A percentile compares a stretch with the other conserved stretches of the same genome.
Evolutionary conservation across 2,329 filamentous ascomycete species (phyloP).

Genomic region (Apiospora pterosperma): DNA sequence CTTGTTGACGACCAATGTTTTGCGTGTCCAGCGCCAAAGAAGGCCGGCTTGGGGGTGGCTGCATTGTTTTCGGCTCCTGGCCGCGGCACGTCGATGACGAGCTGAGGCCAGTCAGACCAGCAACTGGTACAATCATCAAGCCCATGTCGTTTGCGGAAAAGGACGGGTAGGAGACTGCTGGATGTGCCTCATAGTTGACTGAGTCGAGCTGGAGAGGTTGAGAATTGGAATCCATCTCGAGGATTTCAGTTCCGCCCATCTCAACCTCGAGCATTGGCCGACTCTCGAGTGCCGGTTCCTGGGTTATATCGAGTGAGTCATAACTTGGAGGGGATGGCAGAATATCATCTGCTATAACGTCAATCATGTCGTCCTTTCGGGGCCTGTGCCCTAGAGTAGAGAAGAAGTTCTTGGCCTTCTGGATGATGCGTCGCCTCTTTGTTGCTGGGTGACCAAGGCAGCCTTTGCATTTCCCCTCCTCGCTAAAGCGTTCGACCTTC

Average conservation of each 20-base stretch:
- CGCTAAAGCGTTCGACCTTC: slow-evolving; percentile 46
- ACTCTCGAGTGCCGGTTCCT: slow-evolving; percentile 11
- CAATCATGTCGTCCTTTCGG: slow-evolving; percentile 29
- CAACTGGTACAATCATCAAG: neutral
- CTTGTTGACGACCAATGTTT: slow-evolving; percentile 17
- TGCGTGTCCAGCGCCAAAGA: slow-evolving; percentile 28
- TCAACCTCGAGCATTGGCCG: slow-evolving; percentile 31
- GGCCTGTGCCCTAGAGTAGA: slow-evolving; percentile 48
- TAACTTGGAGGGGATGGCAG: slow-evolving; percentile 42
- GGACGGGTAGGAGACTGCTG: neutral
- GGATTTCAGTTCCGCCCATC: slow-evolving; percentile 46
- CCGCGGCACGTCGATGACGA: neutral
- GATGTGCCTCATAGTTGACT: slow-evolving; percentile 20
- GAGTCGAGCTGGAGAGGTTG: slow-evolving; percentile 23
- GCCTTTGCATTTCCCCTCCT: slow-evolving; percentile 47
- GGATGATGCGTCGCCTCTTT: slow-evolving; percentile 48
- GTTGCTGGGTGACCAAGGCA: slow-evolving; percentile 45
- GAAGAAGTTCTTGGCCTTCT: slow-evolving; percentile 53
- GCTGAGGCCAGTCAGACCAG: neutral
- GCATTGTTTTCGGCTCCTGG: too few relatives aligned
- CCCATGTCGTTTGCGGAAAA: neutral
- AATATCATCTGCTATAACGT: slow-evolving; percentile 28
- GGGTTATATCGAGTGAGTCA: slow-evolving; percentile 35
- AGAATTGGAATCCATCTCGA: slow-evolving; percentile 49
- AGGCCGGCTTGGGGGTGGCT: too few relatives aligned